Evolutionary conservation across 2,329 filamentous ascomycete species (phyloP).

Genomic region (Pezicula radicicola): DNA sequence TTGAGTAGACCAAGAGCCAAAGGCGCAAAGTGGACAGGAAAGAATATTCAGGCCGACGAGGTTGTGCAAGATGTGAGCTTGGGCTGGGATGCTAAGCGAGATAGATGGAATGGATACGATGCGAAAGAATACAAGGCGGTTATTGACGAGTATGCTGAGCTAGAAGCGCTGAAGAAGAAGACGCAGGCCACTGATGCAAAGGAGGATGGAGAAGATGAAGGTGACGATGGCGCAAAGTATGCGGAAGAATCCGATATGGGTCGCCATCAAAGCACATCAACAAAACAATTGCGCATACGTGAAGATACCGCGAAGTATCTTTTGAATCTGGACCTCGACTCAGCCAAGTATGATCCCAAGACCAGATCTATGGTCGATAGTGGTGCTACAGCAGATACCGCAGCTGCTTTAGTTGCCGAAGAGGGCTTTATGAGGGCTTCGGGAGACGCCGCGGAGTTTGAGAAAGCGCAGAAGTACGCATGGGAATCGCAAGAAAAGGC

Average conservation of each 20-base stretch:
- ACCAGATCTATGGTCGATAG: constrained; percentile 86
- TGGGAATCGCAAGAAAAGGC: constrained; percentile 92
- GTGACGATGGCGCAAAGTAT: constrained; percentile 67
- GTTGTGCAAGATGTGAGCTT: constrained; percentile 79
- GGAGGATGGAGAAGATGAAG: constrained; percentile 47
- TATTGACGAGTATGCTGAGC: constrained; percentile 83
- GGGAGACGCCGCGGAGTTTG: constrained; percentile 90
- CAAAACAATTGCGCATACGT: constrained; percentile 83
- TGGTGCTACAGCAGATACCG: constrained; percentile 75
- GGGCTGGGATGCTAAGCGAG: constrained; percentile 95
- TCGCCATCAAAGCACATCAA: constrained; percentile 85
- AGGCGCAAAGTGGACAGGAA: constrained; percentile 88
- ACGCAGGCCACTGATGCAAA: constrained; percentile 45
- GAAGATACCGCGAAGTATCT: constrained; percentile 98
- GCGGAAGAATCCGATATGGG: constrained; percentile 97
- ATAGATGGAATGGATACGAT: constrained; percentile 98
- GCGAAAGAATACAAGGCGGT: constrained; percentile 79
- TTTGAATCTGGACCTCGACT: constrained; percentile 90
- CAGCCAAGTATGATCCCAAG: constrained; percentile 96
- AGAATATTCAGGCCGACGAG: constrained; percentile 92
- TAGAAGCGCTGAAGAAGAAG: constrained; percentile 69
- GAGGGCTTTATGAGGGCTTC: constrained; percentile 88
- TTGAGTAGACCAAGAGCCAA: constrained; percentile 82
- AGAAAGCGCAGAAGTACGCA: constrained; percentile 82
- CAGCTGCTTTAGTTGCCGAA: constrained; percentile 81